These are phyloP conservation scores for Didymella lethalis DNA, from an alignment of 2,329 filamentous ascomycete genomes.

Conservation along the genomic window DNA sequence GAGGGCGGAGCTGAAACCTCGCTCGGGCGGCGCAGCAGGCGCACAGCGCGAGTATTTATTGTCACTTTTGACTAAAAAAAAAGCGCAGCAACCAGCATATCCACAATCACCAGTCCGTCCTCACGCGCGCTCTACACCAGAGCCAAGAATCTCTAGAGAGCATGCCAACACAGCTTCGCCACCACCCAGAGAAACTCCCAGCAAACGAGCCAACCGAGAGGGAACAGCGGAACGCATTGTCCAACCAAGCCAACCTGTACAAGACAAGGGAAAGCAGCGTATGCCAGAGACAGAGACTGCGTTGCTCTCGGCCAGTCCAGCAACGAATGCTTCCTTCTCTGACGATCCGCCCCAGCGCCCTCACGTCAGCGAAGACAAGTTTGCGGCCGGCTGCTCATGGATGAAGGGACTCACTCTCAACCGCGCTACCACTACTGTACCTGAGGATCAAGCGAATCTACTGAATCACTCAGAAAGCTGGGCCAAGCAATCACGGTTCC, in stretches of 20 bases:
- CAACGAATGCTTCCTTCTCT: constrained; percentile 2
- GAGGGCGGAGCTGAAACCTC: constrained; percentile 22
- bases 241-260: background rate
- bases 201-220: constrained; percentile 1
- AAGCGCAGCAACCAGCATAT: background rate
- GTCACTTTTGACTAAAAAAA: background rate
- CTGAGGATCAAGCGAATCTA: constrained; percentile 59
- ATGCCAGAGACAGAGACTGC: constrained; percentile 2
- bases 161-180: background rate
- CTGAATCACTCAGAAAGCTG: constrained; percentile 55
- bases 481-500: constrained; percentile 45
- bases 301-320: background rate
- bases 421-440: constrained; percentile 40
- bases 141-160: background rate
- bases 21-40: background rate
- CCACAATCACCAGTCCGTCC: background rate
- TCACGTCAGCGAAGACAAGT: constrained; percentile 3
- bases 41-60: background rate
- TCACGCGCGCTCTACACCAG: background rate
- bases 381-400: constrained; percentile 30
- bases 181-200: background rate
- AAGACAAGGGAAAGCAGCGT: constrained; percentile 10
- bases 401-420: constrained; percentile 36
- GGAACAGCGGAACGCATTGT: background rate
- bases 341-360: background rate